Evolutionary conservation across 2,329 filamentous ascomycete genomes (phyloP).

Genomic region (Hymenoscyphus occultus): DNA sequence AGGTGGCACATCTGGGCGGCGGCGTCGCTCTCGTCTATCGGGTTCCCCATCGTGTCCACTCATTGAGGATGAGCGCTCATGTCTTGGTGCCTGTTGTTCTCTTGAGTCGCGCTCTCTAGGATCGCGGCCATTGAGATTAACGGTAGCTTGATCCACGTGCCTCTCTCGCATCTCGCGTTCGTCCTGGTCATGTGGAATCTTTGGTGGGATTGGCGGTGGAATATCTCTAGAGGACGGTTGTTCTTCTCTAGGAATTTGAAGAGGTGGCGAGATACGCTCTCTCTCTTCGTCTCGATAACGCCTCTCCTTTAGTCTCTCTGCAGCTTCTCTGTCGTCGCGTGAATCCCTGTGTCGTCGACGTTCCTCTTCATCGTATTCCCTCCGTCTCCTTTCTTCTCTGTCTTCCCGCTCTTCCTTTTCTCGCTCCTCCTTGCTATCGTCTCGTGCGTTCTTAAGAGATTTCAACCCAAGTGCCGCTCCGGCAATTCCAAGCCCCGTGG

Average conservation of each 20-base stretch:
- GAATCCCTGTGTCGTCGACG: slow-evolving; percentile 27
- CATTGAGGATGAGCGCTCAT: slow-evolving; percentile 20
- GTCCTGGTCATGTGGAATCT: slow-evolving; percentile 9
- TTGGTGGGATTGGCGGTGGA: slow-evolving; percentile 11
- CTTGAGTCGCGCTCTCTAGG: slow-evolving; percentile 52
- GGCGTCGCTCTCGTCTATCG: slow-evolving; percentile 19
- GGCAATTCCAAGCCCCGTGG: slow-evolving; percentile 35
- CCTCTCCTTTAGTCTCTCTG: slow-evolving; percentile 27
- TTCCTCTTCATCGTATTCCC: slow-evolving; percentile 35
- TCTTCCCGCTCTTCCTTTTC: slow-evolving; percentile 32
- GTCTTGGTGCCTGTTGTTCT: slow-evolving; percentile 42
- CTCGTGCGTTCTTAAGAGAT: slow-evolving; percentile 31
- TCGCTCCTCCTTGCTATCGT: slow-evolving; percentile 10
- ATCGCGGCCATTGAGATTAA: slow-evolving; percentile 37
- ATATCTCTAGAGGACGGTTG: slow-evolving; percentile 3
- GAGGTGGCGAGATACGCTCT: slow-evolving; percentile 11
- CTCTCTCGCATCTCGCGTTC: slow-evolving; percentile 11
- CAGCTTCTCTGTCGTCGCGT: slow-evolving; percentile 28
- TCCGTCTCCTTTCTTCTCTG: slow-evolving; percentile 25
- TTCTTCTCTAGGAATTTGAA: slow-evolving; percentile 18
- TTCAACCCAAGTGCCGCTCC: slow-evolving; percentile 35
- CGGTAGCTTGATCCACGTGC: not conserved
- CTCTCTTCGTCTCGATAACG: slow-evolving; percentile 26
- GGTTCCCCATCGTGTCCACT: slow-evolving; percentile 19
- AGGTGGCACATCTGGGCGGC: slow-evolving; percentile 20